Conservation (phyloP, 768 basidiomycete species). For the Tylopilus felleus region DNA sequence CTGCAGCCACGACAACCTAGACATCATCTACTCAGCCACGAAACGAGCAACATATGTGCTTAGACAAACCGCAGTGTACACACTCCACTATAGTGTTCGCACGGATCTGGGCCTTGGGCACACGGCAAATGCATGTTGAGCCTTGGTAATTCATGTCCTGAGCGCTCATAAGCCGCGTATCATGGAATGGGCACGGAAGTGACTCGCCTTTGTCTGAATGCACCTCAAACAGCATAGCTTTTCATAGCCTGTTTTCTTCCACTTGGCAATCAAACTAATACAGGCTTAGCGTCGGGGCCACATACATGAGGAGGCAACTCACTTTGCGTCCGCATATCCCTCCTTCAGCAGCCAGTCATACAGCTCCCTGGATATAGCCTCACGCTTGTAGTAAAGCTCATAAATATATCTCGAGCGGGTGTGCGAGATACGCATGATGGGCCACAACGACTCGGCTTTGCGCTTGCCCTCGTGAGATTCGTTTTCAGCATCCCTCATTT, state of each 20-base stretch:
- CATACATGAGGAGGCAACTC: constrained; percentile 32
- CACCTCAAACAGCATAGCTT: constrained; percentile 96
- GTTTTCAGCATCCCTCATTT: constrained; percentile 99
- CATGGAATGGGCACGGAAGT: constrained; percentile 1
- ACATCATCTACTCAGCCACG: constrained; percentile 13
- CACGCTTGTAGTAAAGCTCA: constrained; percentile 97
- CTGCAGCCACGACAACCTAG: constrained; percentile 88
- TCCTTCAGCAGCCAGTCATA: constrained; percentile 99
- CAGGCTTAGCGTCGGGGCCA: constrained; percentile 3
- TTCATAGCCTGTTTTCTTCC: constrained; percentile 99
- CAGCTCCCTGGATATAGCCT: constrained; percentile 87
- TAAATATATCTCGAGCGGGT: constrained; percentile 96
- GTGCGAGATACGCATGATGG: constrained; percentile 98
- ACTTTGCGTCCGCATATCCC: constrained; percentile 97
- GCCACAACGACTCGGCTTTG: constrained; percentile 90
- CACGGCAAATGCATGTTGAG: constrained; percentile 95
- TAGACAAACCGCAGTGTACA: constrained; percentile 86
- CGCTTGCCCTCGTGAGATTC: constrained; percentile 98
- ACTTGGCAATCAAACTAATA: constrained; percentile 90
- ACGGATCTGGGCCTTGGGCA: constrained; percentile 91
- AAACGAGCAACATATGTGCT: not conserved
- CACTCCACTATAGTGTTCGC: constrained; percentile 92
- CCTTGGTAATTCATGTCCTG: constrained; percentile 99
- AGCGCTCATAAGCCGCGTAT: constrained; percentile 8
- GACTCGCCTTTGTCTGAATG: constrained; percentile 82